phyloP scores from a whole-genome alignment of 129 eudicot species.

The Chrysanthemum seticuspe region DNA sequence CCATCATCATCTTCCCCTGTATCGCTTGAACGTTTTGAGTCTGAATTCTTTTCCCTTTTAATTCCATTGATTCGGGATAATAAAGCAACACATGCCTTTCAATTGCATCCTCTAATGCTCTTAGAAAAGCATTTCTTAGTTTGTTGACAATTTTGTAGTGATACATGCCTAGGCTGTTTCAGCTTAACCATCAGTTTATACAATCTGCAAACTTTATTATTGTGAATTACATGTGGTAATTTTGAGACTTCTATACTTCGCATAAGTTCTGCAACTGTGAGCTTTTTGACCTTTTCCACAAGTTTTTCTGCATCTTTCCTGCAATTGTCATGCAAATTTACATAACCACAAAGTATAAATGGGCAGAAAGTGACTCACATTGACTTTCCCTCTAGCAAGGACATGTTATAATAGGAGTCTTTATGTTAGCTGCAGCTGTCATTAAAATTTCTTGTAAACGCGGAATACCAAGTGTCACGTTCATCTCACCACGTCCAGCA shows the following conservation, averaged over 20 bases:
- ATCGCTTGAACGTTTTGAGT: conserved; percentile 18
- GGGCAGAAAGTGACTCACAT: conserved; percentile 47
- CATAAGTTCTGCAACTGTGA: conserved; percentile 71
- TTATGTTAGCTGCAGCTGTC: conserved; percentile 75
- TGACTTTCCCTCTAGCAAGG: conserved; percentile 52
- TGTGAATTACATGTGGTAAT: conserved; percentile 41
- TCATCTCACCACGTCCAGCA: conserved; percentile 99
- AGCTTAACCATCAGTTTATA: conserved; percentile 68
- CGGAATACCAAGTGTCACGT: conserved; percentile 97
- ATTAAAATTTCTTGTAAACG: conserved; percentile 94
- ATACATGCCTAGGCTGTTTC: conserved; percentile 53
- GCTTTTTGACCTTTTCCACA: conserved; percentile 60
- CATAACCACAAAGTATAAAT: background rate
- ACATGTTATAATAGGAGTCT: conserved; percentile 92
- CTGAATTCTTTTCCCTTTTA: conserved; percentile 32
- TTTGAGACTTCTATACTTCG: conserved; percentile 70
- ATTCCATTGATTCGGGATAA: conserved; percentile 68
- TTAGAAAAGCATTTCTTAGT: conserved; percentile 46
- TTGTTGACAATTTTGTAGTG: conserved; percentile 47
- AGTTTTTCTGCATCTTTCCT: conserved; percentile 77
- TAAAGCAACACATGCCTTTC: conserved; percentile 53
- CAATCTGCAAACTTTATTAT: conserved; percentile 39
- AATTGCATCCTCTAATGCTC: conserved; percentile 76
- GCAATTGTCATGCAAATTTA: conserved; percentile 22
- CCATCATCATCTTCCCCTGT: conserved; percentile 37